phyloP scores from a whole-genome alignment of 2,329 filamentous ascomycete genomes.

The Colletotrichum siamense region DNA sequence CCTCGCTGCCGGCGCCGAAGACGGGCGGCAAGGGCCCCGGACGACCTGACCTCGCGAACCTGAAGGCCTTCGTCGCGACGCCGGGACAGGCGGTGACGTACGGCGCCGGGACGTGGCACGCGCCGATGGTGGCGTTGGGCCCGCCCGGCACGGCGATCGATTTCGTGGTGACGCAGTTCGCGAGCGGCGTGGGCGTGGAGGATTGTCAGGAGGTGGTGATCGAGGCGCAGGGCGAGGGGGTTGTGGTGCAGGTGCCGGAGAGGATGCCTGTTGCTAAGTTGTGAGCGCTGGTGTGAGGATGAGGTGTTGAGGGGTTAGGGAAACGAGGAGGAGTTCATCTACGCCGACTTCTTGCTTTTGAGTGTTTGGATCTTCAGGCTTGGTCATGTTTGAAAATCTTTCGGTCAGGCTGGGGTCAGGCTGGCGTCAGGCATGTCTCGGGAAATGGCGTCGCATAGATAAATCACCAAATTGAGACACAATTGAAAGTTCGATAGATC shows the following conservation, averaged over 20 bases:
- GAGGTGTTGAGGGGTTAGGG: neutral
- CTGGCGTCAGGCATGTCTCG: neutral
- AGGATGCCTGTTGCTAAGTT: slow-evolving; percentile 16
- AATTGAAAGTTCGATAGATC: neutral
- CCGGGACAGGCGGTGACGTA: slow-evolving; percentile 89
- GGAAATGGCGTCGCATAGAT: neutral
- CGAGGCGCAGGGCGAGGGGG: slow-evolving; percentile 38
- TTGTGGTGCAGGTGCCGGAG: slow-evolving; percentile 37
- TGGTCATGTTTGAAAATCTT: neutral
- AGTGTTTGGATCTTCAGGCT: neutral
- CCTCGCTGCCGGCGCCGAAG: slow-evolving; percentile 42
- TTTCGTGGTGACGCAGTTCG: slow-evolving; percentile 90
- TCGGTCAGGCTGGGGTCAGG: neutral
- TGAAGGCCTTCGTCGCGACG: slow-evolving; percentile 81
- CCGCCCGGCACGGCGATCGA: slow-evolving; percentile 64
- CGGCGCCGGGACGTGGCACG: slow-evolving; percentile 90
- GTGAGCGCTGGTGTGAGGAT: neutral
- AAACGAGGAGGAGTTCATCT: neutral
- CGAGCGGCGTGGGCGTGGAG: slow-evolving; percentile 80
- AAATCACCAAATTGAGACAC: neutral
- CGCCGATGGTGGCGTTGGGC: slow-evolving; percentile 91
- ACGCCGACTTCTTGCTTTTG: neutral
- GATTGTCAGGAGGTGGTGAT: slow-evolving; percentile 83
- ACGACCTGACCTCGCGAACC: slow-evolving; percentile 72
- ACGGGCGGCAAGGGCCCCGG: slow-evolving; percentile 50